Base-by-base conservation (phyloP, 1,284 basidiomycete species). In the Ustilago nuda region DNA sequence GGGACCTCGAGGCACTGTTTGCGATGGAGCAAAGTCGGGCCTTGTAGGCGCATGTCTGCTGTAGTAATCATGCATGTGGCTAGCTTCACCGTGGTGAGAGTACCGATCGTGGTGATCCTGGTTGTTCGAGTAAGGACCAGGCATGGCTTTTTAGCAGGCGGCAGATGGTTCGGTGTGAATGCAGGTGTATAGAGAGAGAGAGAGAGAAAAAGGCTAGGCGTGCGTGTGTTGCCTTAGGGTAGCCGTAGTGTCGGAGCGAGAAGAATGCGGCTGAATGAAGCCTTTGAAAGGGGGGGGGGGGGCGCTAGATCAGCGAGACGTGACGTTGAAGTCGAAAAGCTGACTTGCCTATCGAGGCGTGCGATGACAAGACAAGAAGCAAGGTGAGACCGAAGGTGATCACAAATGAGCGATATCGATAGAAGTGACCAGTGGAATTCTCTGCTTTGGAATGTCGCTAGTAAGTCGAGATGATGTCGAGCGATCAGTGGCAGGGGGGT, bases 21-120 rank as follows among this genome's bases (percentile, higher is more conserved):
- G 66, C 8, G 72, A 74, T 13, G 66, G 72, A 55, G 66, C 62
- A 51, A 69, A 66, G 52, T 74, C 72, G 37, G 72, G 66, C 62
- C 66, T 66, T 13, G 58, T 11, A 15, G 65, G 53, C 46, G 51
- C 19, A 17, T 67, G 61, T 30, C 66, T 45, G 52, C 36, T 58
- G 17, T 55, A 19, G 59, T 67, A 67, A 17, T 65, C 15, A 45
- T 67, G 70, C 65, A 72, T 64, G 65, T 8, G 43, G 59, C n/a
- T 54, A 9, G 45, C 19, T 27, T 67, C 70, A 35, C 27, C 52
- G 53, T 63, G 64, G 17, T 58, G 65, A 17, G 65, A 43, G 53
- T 60, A 67, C 33, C 64, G 70, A 11, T 72, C 70, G 65, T 57
- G 48, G 12, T 64, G 37, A 53, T 68, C 57, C 23, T 58, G 39